Evolutionary conservation across 257 asterid genomes (phyloP), one percentile per base, ranked within the genome.

Genomic region (Solanum ossicruentum): DNA sequence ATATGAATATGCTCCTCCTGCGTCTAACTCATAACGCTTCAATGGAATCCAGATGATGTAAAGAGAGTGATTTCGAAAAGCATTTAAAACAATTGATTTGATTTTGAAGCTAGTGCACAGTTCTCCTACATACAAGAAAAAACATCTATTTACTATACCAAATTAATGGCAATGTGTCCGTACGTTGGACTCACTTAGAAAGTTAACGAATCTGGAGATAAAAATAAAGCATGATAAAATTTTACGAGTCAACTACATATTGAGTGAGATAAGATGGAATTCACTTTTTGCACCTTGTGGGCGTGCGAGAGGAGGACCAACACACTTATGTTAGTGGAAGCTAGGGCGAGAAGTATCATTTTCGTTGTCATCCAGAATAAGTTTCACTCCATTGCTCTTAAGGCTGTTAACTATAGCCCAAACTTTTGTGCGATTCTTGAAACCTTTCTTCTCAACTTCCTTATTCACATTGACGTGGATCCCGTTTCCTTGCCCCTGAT

Each of bases 401-500:
- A 94, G 88, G 21, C 93, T 91, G 61, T 95, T 92, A 3, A 95
- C 97, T 7, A 92, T 49, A 1, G 96, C 93, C 97, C 96, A 93
- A 36, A 95, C 84, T 87, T 92, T 94, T 0, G 98, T 93, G 43
- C 83, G 90, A 72, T 89, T 95, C 91, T 94, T 84, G 90, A 94
- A 91, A 45, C 98, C 98, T 86, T 92, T 91, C 90, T 91, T 93
- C 92, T 91, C 96, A 81, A 94, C 89, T 89, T 94, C 98, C 87
- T 95, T 93, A 84, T 86, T 90, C 66, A 95, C 92, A 55, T 92
- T 91, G 10, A 92, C 93, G 85, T 92, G 93, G 88, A 95, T 94
- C 23, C 95, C 97, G 39, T 89, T 85, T 49, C 94, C 98, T 70
- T 91, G 93, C 52, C 98, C 98, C 4, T 92, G 93, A 78, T 94